Percentiles rank a stretch among this genome's conserved stretches.
phyloP scores from a whole-genome alignment of 495 filamentous ascomycete genomes.

The Penicillium cosmopolitanum region DNA sequence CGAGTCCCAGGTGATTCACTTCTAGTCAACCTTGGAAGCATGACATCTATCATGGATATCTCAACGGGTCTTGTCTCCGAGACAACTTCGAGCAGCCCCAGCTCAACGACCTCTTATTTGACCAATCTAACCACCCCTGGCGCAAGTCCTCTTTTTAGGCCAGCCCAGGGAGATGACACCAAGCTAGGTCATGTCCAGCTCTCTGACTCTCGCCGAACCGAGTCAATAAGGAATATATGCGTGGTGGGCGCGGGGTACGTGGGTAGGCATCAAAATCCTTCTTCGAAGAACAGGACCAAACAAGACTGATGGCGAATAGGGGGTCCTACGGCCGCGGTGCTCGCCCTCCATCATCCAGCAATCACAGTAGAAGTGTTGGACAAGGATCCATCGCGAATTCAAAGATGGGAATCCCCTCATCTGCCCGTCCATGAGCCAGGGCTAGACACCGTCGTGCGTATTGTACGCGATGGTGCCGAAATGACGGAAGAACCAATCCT shows the following conservation, averaged over 20 bases:
- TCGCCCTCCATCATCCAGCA: constrained; percentile 71
- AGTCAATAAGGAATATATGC: constrained; percentile 57
- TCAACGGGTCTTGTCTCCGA: too few relatives aligned
- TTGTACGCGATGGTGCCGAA: constrained; percentile 14
- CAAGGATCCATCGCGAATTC: constrained; percentile 63
- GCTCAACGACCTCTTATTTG: constrained; percentile 28
- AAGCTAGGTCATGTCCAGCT: too few relatives aligned
- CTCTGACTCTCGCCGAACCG: too few relatives aligned
- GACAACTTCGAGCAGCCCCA: background rate
- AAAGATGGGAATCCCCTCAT: constrained; percentile 70
- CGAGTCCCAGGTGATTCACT: too few relatives aligned
- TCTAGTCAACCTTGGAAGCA: too few relatives aligned
- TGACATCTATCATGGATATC: too few relatives aligned
- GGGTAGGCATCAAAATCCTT: constrained; percentile 34
- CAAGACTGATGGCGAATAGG: too few relatives aligned
- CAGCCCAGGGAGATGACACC: constrained; percentile 28
- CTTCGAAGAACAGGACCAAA: too few relatives aligned
- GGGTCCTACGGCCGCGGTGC: constrained; percentile 75
- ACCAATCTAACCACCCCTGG: constrained; percentile 59
- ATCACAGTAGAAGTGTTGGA: constrained; percentile 75
- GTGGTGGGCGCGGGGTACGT: constrained; percentile 69
- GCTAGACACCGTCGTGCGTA: constrained; percentile 45
- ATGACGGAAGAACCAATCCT: background rate
- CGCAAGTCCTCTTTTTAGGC: constrained; percentile 49
- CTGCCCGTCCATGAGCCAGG: constrained; percentile 66